phyloP scores from a whole-genome alignment of 169 alveolate genomes.

The Cryptosporidium parvum region DNA sequence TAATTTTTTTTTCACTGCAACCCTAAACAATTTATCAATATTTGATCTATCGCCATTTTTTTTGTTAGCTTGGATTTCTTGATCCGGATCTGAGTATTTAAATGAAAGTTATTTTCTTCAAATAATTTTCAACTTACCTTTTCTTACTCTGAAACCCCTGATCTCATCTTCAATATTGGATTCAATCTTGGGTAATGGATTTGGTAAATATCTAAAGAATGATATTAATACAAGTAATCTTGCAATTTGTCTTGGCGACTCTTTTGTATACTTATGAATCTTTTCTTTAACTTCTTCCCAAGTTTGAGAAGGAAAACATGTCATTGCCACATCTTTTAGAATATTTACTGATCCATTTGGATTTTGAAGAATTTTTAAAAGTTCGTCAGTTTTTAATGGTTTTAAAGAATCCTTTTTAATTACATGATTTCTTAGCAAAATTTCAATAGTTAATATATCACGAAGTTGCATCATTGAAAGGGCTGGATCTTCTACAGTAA shows the following conservation, averaged over 20 bases:
- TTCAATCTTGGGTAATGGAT: slow-evolving; percentile 38
- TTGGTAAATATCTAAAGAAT: slow-evolving; percentile 34
- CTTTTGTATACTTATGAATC: slow-evolving; percentile 57
- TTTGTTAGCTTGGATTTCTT: background rate
- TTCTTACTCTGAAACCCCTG: slow-evolving; percentile 25
- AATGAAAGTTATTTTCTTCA: too few relatives aligned
- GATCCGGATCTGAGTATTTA: slow-evolving; percentile 1
- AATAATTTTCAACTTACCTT: slow-evolving; percentile 35
- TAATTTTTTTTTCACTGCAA: slow-evolving; percentile 43
- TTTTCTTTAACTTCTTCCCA: slow-evolving; percentile 64
- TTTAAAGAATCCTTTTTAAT: slow-evolving; percentile 18
- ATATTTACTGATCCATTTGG: slow-evolving; percentile 18
- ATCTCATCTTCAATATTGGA: background rate
- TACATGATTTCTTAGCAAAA: slow-evolving; percentile 17
- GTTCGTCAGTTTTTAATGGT: slow-evolving; percentile 15
- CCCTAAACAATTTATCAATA: slow-evolving; percentile 42
- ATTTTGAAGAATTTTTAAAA: slow-evolving; percentile 42
- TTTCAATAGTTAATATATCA: slow-evolving; percentile 79
- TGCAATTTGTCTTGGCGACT: slow-evolving; percentile 68
- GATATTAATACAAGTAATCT: slow-evolving; percentile 42
- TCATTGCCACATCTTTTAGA: slow-evolving; percentile 24
- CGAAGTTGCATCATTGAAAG: slow-evolving; percentile 82
- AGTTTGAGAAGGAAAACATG: slow-evolving; percentile 20
- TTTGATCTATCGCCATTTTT: background rate
- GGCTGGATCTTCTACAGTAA: slow-evolving; percentile 87